phyloP scores from a whole-genome alignment of 441 rosid species.

The Croton setiger region DNA sequence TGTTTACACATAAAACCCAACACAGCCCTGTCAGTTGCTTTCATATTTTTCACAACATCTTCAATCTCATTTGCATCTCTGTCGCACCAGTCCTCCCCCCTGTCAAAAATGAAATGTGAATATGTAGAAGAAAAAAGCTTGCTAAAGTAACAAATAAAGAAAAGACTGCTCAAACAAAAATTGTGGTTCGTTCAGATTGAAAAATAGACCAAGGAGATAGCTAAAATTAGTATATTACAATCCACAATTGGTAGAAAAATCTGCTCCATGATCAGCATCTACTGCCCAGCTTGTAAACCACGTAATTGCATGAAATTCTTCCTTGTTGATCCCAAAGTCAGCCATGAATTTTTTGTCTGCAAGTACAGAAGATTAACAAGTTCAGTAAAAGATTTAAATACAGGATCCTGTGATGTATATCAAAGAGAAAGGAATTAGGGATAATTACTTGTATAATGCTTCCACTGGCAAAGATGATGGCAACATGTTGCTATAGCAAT shows the following conservation, averaged over 20 bases:
- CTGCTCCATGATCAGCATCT: constrained; percentile 78
- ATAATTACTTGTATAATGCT: constrained; percentile 67
- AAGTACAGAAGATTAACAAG: background rate
- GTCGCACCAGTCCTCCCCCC: constrained; percentile 33
- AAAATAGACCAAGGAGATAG: background rate
- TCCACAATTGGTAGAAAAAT: constrained; percentile 40
- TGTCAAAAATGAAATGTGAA: constrained; percentile 20
- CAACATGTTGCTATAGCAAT: constrained; percentile 94
- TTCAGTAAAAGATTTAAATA: constrained; percentile 3
- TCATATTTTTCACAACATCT: constrained; percentile 57
- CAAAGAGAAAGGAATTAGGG: constrained; percentile 12
- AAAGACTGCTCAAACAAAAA: background rate
- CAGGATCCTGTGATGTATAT: background rate
- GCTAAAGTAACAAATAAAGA: background rate
- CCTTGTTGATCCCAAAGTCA: constrained; percentile 48
- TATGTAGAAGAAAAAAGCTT: background rate
- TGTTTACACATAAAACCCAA: constrained; percentile 87
- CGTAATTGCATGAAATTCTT: constrained; percentile 69
- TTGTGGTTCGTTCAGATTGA: constrained; percentile 1
- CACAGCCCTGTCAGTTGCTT: constrained; percentile 60
- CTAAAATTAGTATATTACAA: constrained; percentile 29
- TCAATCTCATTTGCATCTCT: constrained; percentile 41
- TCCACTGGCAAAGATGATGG: constrained; percentile 98
- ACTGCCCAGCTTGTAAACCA: constrained; percentile 98
- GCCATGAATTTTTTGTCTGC: constrained; percentile 62